phyloP scores from a whole-genome alignment of 2,329 filamentous ascomycete genomes.

The Chrysosporium queenslandicum region DNA sequence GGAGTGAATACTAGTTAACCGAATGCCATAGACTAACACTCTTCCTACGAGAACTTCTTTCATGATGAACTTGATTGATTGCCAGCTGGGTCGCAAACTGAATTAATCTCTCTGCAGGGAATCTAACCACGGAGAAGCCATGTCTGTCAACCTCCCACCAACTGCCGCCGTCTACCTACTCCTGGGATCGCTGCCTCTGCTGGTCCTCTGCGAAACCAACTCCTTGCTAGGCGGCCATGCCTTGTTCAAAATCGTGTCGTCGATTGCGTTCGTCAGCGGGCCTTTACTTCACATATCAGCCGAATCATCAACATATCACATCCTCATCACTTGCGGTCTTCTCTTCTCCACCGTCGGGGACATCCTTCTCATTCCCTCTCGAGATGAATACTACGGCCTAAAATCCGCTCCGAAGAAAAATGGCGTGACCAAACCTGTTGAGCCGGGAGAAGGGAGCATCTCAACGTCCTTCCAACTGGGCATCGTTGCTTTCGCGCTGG shows the following conservation, averaged over 20 bases:
- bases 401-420: background rate
- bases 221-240: conserved; percentile 22
- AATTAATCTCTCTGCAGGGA: background rate
- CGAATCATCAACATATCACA: conserved; percentile 19
- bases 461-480: conserved; percentile 25
- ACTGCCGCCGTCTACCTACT: conserved; percentile 18
- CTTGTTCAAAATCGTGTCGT: conserved; percentile 26
- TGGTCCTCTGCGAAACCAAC: conserved; percentile 22
- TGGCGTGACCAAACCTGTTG: background rate
- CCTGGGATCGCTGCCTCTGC: conserved; percentile 21
- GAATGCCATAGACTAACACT: no score
- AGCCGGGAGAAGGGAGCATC: conserved; percentile 6
- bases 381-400: conserved; percentile 18
- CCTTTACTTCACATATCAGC: conserved; percentile 17
- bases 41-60: no score
- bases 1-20: no score
- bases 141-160: conserved; percentile 19
- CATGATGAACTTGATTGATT: no score
- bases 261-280: conserved; percentile 22
- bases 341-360: conserved; percentile 23
- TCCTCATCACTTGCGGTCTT: conserved; percentile 21
- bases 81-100: no score
- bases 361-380: conserved; percentile 23
- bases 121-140: background rate
- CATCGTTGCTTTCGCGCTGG: conserved; percentile 24